A percentile compares a stretch with the other conserved stretches of the same genome.
phyloP scores from a whole-genome alignment of 2,329 filamentous ascomycete species.

The Aspergillus calidoustus region DNA sequence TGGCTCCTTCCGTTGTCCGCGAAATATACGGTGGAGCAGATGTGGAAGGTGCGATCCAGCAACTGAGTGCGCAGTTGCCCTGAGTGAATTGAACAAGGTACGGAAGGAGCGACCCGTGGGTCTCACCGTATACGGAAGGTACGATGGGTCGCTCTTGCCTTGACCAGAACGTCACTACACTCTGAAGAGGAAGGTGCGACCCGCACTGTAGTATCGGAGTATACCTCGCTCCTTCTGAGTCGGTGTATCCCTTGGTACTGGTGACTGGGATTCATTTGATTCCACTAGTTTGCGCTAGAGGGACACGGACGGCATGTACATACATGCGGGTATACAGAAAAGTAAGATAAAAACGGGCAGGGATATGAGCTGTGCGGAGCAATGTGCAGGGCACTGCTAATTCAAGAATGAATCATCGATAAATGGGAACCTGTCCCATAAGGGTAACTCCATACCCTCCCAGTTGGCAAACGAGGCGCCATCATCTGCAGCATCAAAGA shows the following conservation, averaged over 20 bases:
- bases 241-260: not conserved
- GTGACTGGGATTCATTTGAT: not conserved
- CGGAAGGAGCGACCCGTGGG: too few species aligned
- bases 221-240: not conserved
- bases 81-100: too few species aligned
- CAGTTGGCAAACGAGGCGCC: slow-evolving; percentile 31
- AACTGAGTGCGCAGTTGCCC: too few species aligned
- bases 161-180: not conserved
- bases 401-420: slow-evolving; percentile 24
- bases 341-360: not conserved
- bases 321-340: not conserved
- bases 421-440: slow-evolving; percentile 45
- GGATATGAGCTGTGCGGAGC: not conserved
- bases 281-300: not conserved
- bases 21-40: too few species aligned
- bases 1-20: too few species aligned
- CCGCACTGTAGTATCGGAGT: not conserved
- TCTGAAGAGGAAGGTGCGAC: not conserved
- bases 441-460: slow-evolving; percentile 40
- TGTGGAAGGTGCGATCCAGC: too few species aligned
- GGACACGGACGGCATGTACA: not conserved
- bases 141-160: not conserved
- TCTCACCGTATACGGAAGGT: too few species aligned
- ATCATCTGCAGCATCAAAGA: slow-evolving; percentile 23
- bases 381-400: not conserved